Evolutionary conservation across 305 asterid species (phyloP).

Genomic region (Caryopteris hybrid): DNA sequence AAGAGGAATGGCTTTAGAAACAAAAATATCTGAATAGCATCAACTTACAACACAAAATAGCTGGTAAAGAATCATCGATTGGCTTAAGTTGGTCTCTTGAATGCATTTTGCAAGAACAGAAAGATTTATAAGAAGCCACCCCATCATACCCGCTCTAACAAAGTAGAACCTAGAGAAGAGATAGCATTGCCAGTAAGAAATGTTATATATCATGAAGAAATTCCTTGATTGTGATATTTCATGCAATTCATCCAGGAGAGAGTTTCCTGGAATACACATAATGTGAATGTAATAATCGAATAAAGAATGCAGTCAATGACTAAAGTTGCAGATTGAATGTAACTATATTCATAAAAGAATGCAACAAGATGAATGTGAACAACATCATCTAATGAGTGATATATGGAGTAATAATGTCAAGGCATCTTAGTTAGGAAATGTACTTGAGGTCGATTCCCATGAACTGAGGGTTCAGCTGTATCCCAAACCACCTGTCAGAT

Average conservation of each 20-base stretch:
- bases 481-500: conserved; percentile 87
- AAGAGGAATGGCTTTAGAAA: conserved; percentile 11
- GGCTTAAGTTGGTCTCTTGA: conserved; percentile 55
- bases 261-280: not conserved
- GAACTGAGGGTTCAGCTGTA: conserved; percentile 89
- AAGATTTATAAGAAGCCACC: conserved; percentile 94
- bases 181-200: conserved; percentile 7
- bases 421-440: conserved; percentile 23
- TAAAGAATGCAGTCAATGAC: not conserved
- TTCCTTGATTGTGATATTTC: not conserved
- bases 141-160: conserved; percentile 99
- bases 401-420: not conserved
- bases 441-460: conserved; percentile 97
- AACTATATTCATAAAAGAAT: conserved; percentile 1
- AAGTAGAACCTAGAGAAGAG: conserved; percentile 72
- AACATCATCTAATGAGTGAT: conserved; percentile 4
- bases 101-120: conserved; percentile 79
- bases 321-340: not conserved
- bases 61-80: conserved; percentile 88
- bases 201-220: conserved; percentile 1
- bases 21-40: not conserved
- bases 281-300: not conserved
- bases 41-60: conserved; percentile 67
- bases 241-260: not conserved
- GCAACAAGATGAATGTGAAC: conserved; percentile 6